Conservation (phyloP, 2,329 filamentous ascomycete genomes). For the Huntiella decipiens region DNA sequence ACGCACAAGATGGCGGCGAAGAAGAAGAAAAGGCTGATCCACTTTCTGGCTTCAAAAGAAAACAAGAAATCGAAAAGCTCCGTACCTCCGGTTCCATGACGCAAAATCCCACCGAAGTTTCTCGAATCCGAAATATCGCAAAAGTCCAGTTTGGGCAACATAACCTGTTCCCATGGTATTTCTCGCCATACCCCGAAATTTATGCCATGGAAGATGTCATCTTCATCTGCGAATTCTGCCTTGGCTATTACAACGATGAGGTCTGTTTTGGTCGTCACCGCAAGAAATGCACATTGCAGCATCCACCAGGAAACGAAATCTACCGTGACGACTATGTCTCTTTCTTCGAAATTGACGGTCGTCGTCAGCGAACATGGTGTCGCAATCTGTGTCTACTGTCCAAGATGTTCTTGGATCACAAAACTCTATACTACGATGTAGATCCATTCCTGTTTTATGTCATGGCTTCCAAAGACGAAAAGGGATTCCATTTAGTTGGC, state of each 20-base stretch:
- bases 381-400: slow-evolving; percentile 85
- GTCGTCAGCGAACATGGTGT: slow-evolving; percentile 87
- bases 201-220: slow-evolving; percentile 81
- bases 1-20: slow-evolving; percentile 36
- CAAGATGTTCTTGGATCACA: slow-evolving; percentile 94
- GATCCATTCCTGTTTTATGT: slow-evolving; percentile 98
- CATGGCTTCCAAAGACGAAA: slow-evolving; percentile 77
- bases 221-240: slow-evolving; percentile 93
- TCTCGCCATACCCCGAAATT: slow-evolving; percentile 82
- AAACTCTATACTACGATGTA: slow-evolving; percentile 98
- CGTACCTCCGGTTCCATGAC: slow-evolving; percentile 95
- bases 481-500: slow-evolving; percentile 91
- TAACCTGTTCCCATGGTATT: slow-evolving; percentile 96
- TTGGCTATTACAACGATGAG: slow-evolving; percentile 71
- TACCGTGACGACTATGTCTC: slow-evolving; percentile 88
- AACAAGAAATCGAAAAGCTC: slow-evolving; percentile 91
- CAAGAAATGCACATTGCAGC: slow-evolving; percentile 71
- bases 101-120: slow-evolving; percentile 92
- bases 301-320: slow-evolving; percentile 94
- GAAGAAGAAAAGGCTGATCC: slow-evolving; percentile 13
- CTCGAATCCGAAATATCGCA: slow-evolving; percentile 83
- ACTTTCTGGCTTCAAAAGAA: slow-evolving; percentile 44
- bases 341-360: slow-evolving; percentile 93
- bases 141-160: slow-evolving; percentile 85
- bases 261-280: slow-evolving; percentile 75